A percentile compares a stretch with the other conserved stretches of the same genome.
phyloP scores from a whole-genome alignment of 2,329 filamentous ascomycete species.

The Sordariomycetes sp. region DNA sequence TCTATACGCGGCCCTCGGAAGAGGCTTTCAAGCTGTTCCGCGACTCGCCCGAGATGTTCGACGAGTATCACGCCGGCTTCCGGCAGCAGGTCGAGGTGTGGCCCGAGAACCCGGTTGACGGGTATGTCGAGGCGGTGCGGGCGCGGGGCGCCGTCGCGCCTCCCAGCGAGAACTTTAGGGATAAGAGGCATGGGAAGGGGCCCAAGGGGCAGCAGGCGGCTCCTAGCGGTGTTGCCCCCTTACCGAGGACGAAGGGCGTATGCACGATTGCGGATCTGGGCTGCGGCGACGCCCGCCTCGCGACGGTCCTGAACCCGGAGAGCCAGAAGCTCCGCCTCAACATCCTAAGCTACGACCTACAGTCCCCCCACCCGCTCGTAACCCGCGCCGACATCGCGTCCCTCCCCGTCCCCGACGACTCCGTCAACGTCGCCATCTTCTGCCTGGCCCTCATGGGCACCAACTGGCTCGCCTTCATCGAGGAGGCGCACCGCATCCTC shows the following conservation, averaged over 20 bases:
- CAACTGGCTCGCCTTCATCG: conserved; percentile 94
- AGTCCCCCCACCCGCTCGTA: conserved; percentile 64
- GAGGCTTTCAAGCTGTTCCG: conserved; percentile 78
- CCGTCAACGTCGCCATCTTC: conserved; percentile 82
- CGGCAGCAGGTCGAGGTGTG: conserved; percentile 89
- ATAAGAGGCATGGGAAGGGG: conserved; percentile 12
- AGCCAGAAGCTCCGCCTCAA: conserved; percentile 59
- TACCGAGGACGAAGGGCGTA: conserved; percentile 61
- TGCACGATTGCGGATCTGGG: conserved; percentile 85
- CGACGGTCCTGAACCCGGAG: conserved; percentile 54
- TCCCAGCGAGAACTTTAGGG: background rate
- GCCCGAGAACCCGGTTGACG: conserved; percentile 93
- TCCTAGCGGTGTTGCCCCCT: conserved; percentile 25
- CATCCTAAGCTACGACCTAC: conserved; percentile 79
- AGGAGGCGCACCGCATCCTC: conserved; percentile 87
- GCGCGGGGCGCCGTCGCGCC: conserved; percentile 42
- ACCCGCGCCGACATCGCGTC: conserved; percentile 83
- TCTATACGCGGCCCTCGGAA: conserved; percentile 83
- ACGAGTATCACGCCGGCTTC: conserved; percentile 94
- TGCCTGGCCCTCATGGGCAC: conserved; percentile 97
- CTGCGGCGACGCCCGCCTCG: conserved; percentile 82
- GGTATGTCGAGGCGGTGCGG: conserved; percentile 65
- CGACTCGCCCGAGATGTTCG: conserved; percentile 83
- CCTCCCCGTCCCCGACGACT: conserved; percentile 64
- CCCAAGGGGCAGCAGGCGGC: conserved; percentile 14